Evolutionary conservation across 2,329 filamentous ascomycete genomes (phyloP).

Genomic region (Phaeomoniella chlamydospora): DNA sequence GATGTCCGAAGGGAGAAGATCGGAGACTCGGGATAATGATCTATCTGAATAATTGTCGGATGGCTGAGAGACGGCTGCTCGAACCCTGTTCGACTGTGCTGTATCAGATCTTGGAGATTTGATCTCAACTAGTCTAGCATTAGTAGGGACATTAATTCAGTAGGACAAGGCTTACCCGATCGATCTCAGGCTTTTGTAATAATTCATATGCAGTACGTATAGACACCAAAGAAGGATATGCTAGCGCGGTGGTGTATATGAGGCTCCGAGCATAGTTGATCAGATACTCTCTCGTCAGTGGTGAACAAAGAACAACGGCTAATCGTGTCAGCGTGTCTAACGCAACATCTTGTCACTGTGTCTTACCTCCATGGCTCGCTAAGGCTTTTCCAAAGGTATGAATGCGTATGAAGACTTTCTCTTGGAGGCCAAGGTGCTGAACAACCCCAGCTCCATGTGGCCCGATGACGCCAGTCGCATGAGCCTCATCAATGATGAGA

Average conservation of each 20-base stretch:
- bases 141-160: no score
- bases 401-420: slow-evolving; percentile 32
- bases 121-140: no score
- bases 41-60: no score
- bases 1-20: no score
- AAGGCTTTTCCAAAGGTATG: slow-evolving; percentile 42
- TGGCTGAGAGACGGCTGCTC: no score
- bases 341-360: slow-evolving; percentile 6
- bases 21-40: no score
- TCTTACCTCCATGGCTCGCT: slow-evolving; percentile 55
- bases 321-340: slow-evolving; percentile 2
- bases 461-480: slow-evolving; percentile 37
- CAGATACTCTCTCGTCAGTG: slow-evolving; percentile 46
- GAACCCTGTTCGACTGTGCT: no score
- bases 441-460: slow-evolving; percentile 34
- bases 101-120: no score
- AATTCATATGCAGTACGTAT: no score
- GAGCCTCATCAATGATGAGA: slow-evolving; percentile 43
- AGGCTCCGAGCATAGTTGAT: slow-evolving; percentile 64
- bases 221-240: no score
- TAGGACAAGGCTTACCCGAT: no score
- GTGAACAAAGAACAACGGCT: slow-evolving; percentile 50
- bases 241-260: slow-evolving; percentile 62
- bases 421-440: slow-evolving; percentile 32
- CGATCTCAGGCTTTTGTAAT: no score